Percentiles rank a stretch among this genome's conserved stretches.
Evolutionary conservation across 1,139 yeast genomes (phyloP).

Genomic region (Wickerhamomyces sp.): DNA sequence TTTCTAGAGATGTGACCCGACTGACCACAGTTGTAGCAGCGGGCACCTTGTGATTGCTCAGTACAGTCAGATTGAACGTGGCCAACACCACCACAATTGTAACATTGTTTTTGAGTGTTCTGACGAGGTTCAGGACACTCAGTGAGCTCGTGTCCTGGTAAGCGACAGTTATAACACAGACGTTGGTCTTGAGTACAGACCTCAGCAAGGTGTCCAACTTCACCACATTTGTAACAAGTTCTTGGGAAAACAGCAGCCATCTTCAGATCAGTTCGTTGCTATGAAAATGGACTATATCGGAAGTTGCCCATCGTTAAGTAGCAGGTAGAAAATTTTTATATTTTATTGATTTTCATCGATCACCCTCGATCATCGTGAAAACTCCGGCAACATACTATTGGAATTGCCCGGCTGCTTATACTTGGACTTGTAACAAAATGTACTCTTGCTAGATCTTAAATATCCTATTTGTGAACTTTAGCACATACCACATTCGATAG

Average conservation of each 20-base stretch:
- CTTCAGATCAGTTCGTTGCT: too few species aligned
- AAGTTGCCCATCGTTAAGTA: too few species aligned
- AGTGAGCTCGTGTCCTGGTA: conserved; percentile 84
- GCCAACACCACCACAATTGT: conserved; percentile 73
- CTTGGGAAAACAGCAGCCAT: conserved; percentile 72
- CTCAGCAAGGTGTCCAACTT: conserved; percentile 88
- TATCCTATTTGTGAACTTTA: too few species aligned
- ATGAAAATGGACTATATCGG: too few species aligned
- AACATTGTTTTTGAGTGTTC: conserved; percentile 80
- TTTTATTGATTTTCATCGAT: too few species aligned
- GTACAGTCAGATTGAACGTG: conserved; percentile 72
- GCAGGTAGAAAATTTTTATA: too few species aligned
- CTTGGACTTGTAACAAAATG: too few species aligned
- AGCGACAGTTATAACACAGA: conserved; percentile 89
- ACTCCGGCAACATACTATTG: too few species aligned
- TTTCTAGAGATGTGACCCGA: conserved; percentile 80
- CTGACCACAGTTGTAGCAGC: conserved; percentile 84
- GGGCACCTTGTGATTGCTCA: conserved; percentile 38
- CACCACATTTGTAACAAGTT: conserved; percentile 91
- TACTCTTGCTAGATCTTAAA: too few species aligned
- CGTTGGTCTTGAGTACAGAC: conserved; percentile 78
- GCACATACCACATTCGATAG: too few species aligned
- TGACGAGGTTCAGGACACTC: conserved; percentile 88
- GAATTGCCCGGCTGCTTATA: too few species aligned
- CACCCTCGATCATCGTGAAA: too few species aligned